phyloP scores from a whole-genome alignment of 345 rosid species.

The Euphorbia pulcherrima region DNA sequence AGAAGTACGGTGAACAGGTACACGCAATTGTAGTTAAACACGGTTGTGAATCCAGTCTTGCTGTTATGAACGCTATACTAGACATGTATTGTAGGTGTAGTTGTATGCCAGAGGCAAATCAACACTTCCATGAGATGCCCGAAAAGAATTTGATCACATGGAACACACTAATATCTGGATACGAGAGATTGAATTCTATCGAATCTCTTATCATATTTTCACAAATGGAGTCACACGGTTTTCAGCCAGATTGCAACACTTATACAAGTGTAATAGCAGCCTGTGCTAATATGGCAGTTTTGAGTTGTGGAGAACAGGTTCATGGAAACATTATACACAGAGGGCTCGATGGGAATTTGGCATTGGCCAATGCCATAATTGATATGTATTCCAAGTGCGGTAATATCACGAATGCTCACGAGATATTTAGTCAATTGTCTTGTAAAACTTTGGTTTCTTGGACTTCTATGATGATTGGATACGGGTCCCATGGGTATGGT shows the following conservation, averaged over 20 bases:
- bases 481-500: constrained; percentile 76
- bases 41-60: constrained; percentile 64
- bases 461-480: constrained; percentile 97
- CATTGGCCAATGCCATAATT: constrained; percentile 63
- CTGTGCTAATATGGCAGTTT: constrained; percentile 61
- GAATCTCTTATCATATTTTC: constrained; percentile 58
- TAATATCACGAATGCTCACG: constrained; percentile 46
- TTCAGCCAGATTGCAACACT: constrained; percentile 71
- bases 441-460: constrained; percentile 66
- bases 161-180: constrained; percentile 81
- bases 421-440: constrained; percentile 47
- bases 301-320: constrained; percentile 73
- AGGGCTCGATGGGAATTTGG: constrained; percentile 53
- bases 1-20: constrained; percentile 57
- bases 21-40: constrained; percentile 52
- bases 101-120: constrained; percentile 53
- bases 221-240: constrained; percentile 55
- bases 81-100: constrained; percentile 89
- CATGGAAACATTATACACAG: constrained; percentile 62
- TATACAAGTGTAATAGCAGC: constrained; percentile 72
- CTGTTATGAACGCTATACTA: constrained; percentile 75
- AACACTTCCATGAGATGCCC: constrained; percentile 60
- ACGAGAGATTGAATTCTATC: constrained; percentile 50
- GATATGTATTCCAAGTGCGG: constrained; percentile 98
- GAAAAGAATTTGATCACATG: constrained; percentile 69